phyloP scores from a whole-genome alignment of 164 flowering plant genomes.

The Platanus orientalis region DNA sequence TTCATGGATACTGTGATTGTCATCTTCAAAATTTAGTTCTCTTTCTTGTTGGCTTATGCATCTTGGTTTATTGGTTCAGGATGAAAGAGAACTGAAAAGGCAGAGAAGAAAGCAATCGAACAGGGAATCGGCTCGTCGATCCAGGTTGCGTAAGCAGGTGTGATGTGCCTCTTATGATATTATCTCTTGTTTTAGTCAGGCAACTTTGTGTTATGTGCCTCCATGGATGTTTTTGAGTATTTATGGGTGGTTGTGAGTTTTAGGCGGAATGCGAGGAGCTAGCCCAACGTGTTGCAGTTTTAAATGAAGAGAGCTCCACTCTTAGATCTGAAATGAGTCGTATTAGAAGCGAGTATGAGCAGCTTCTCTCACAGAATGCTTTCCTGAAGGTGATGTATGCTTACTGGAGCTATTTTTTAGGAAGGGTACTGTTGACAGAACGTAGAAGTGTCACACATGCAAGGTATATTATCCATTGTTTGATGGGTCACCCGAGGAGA shows the following conservation, averaged over 20 bases:
- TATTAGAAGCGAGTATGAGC: constrained; percentile 70
- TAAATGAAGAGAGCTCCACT: constrained; percentile 74
- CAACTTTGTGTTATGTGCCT: not conserved
- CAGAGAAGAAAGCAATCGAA: constrained; percentile 95
- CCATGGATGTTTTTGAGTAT: not conserved
- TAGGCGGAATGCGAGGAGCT: constrained; percentile 98
- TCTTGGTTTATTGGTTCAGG: constrained; percentile 35
- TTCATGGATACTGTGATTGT: too few species aligned
- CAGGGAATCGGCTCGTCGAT: constrained; percentile 93
- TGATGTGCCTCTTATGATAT: not conserved
- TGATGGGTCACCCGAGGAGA: too few species aligned
- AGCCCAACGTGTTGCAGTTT: constrained; percentile 70
- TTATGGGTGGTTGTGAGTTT: constrained; percentile 12
- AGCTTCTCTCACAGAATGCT: constrained; percentile 67
- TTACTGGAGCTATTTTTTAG: too few species aligned
- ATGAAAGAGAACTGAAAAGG: constrained; percentile 90
- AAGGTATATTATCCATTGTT: too few species aligned
- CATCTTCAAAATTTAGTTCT: too few species aligned
- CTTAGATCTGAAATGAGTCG: constrained; percentile 69
- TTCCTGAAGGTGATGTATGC: constrained; percentile 61
- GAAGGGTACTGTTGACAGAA: not conserved
- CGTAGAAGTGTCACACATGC: too few species aligned
- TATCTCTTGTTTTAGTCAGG: not conserved
- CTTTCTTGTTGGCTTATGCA: not conserved
- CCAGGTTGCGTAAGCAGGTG: constrained; percentile 95